A percentile compares a stretch with the other conserved stretches of the same genome.
phyloP scores from a whole-genome alignment of 2,329 filamentous ascomycete species.

The Trichophyton simii region DNA sequence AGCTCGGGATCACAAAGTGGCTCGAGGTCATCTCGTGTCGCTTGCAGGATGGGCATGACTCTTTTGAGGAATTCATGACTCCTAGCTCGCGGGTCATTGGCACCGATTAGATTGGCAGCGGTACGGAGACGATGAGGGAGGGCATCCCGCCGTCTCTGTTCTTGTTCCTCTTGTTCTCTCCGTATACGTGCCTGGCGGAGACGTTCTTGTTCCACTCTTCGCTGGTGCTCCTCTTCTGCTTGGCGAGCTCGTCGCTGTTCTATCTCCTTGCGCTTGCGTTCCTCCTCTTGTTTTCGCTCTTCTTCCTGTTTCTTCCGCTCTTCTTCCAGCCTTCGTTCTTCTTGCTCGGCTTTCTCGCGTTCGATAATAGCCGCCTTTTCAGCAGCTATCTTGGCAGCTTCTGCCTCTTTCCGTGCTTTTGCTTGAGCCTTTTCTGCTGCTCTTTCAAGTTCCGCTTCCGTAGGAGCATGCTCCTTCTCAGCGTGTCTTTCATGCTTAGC shows the following conservation, averaged over 20 bases:
- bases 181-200: slow-evolving; percentile 32
- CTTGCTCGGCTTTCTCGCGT: slow-evolving; percentile 30
- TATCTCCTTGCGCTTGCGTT: slow-evolving; percentile 27
- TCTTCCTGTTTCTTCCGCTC: slow-evolving; percentile 28
- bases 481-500: slow-evolving; percentile 13
- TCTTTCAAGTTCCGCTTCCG: slow-evolving; percentile 13
- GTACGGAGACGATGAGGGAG: slow-evolving; percentile 35
- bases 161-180: slow-evolving; percentile 34
- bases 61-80: slow-evolving; percentile 33
- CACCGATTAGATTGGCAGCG: slow-evolving; percentile 34
- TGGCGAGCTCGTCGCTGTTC: slow-evolving; percentile 32
- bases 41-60: slow-evolving; percentile 37
- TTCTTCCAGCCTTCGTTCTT: slow-evolving; percentile 23
- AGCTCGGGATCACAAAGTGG: slow-evolving; percentile 24
- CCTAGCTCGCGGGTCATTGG: slow-evolving; percentile 31
- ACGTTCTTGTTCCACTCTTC: slow-evolving; percentile 31
- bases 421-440: slow-evolving; percentile 11
- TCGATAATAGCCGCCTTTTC: slow-evolving; percentile 25
- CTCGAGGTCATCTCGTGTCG: slow-evolving; percentile 33
- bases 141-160: slow-evolving; percentile 34
- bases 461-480: slow-evolving; percentile 9
- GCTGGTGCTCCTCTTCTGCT: slow-evolving; percentile 36
- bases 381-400: slow-evolving; percentile 16
- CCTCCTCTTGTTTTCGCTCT: slow-evolving; percentile 16
- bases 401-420: slow-evolving; percentile 22